A percentile compares a stretch with the other conserved stretches of the same genome.
These are phyloP conservation scores for Scleromitrula shiraiana DNA, from an alignment of 2,329 filamentous ascomycete species.

Conservation along the genomic window DNA sequence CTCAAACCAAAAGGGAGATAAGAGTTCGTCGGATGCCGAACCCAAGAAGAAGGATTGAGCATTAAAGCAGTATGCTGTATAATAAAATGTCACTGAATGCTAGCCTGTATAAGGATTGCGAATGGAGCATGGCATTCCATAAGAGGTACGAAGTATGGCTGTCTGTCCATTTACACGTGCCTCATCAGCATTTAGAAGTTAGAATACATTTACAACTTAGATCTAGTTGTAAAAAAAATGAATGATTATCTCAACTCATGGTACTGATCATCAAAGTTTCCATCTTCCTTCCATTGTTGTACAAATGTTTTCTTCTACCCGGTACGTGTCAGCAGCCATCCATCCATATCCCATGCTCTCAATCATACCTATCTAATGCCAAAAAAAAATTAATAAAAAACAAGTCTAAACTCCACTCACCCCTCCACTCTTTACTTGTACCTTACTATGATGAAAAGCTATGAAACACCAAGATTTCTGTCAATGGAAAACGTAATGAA, in stretches of 20 bases:
- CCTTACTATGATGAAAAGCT: not conserved
- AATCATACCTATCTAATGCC: too few species aligned
- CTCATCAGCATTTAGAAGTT: not conserved
- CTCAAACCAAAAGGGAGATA: constrained; percentile 9
- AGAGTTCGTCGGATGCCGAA: constrained; percentile 2
- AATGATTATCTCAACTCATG: constrained; percentile 9
- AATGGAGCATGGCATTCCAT: constrained; percentile 4
- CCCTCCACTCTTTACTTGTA: too few species aligned
- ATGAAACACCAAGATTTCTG: not conserved
- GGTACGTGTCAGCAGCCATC: too few species aligned
- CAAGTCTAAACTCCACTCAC: not conserved
- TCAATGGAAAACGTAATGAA: not conserved
- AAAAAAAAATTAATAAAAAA: not conserved
- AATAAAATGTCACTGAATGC: constrained; percentile 1
- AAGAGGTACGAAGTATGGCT: constrained; percentile 4
- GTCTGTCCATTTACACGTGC: not conserved
- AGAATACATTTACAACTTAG: constrained; percentile 1
- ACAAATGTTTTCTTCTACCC: too few species aligned
- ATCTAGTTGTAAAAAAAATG: constrained; percentile 7
- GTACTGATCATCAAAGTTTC: not conserved
- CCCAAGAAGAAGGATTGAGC: constrained; percentile 7
- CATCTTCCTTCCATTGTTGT: too few species aligned
- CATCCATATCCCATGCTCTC: too few species aligned
- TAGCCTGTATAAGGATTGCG: constrained; percentile 1
- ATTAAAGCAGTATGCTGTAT: constrained; percentile 2